These are phyloP conservation scores for Daldinia decipiens DNA, from an alignment of 495 filamentous ascomycete species.

Conservation along the genomic window DNA sequence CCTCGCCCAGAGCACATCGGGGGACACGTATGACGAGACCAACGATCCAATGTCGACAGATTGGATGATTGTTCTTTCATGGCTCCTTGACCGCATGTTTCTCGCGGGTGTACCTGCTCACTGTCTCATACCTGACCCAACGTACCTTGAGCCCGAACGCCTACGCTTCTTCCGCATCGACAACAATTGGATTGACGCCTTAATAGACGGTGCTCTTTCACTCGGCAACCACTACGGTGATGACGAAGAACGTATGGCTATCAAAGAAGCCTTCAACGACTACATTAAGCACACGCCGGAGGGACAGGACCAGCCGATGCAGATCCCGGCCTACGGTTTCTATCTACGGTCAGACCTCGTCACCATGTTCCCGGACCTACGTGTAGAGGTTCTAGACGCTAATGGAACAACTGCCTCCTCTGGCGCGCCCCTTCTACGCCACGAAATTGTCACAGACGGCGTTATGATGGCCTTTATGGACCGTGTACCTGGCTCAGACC, in stretches of 20 bases:
- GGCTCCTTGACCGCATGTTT: slow-evolving; percentile 53
- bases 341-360: slow-evolving; percentile 42
- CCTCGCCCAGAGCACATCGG: slow-evolving; percentile 18
- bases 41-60: slow-evolving; percentile 46
- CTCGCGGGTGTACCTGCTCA: slow-evolving; percentile 53
- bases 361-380: slow-evolving; percentile 47
- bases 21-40: slow-evolving; percentile 48
- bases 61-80: slow-evolving; percentile 50
- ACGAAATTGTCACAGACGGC: slow-evolving; percentile 39
- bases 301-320: slow-evolving; percentile 18
- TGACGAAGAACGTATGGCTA: slow-evolving; percentile 45
- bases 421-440: slow-evolving; percentile 28
- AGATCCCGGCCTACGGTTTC: slow-evolving; percentile 49
- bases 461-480: slow-evolving; percentile 46
- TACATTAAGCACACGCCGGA: slow-evolving; percentile 35
- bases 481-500: slow-evolving; percentile 30
- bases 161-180: slow-evolving; percentile 63
- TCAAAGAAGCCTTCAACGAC: slow-evolving; percentile 50
- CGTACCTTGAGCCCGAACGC: slow-evolving; percentile 51
- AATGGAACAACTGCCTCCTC: slow-evolving; percentile 5
- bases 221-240: slow-evolving; percentile 54
- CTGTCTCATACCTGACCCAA: slow-evolving; percentile 55
- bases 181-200: slow-evolving; percentile 53
- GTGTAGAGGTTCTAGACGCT: slow-evolving; percentile 19
- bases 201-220: slow-evolving; percentile 61